Conservation (phyloP, 331 rosid genomes). For the Malus hybrid region DNA sequence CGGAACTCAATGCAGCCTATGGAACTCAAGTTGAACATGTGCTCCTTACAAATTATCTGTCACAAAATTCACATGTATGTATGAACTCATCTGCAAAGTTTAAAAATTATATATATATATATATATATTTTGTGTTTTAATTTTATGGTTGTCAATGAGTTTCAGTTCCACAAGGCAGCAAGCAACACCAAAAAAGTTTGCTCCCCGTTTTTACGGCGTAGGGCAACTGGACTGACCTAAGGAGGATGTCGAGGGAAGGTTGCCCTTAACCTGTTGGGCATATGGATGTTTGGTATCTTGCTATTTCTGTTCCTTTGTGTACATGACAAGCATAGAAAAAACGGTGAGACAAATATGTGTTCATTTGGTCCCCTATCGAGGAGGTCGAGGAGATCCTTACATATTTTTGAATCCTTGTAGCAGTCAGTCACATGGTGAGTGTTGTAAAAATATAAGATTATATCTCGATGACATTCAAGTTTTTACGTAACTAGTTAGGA, state of each 20-base stretch:
- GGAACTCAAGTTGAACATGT: constrained; percentile 1
- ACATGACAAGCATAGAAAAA: not conserved
- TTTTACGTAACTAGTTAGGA: not conserved
- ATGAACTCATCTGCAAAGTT: not conserved
- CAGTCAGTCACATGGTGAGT: too few species aligned
- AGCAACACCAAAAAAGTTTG: not conserved
- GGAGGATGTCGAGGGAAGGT: not conserved
- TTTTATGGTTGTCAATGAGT: not conserved
- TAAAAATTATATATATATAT: not conserved
- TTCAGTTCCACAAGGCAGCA: not conserved
- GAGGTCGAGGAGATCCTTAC: too few species aligned
- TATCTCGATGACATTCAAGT: too few species aligned
- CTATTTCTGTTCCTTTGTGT: not conserved
- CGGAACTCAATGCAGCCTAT: constrained; percentile 10
- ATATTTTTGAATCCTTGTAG: too few species aligned
- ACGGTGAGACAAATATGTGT: not conserved
- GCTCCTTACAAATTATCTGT: not conserved
- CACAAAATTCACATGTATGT: not conserved
- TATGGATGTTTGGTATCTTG: not conserved
- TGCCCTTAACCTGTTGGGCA: not conserved
- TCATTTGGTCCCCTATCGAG: not conserved
- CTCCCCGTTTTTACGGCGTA: not conserved
- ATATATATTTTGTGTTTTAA: not conserved
- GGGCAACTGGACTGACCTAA: not conserved
- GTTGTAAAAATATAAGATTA: too few species aligned